Base-by-base conservation (phyloP, 129 eudicot species). In the Artemisia tridentata region DNA sequence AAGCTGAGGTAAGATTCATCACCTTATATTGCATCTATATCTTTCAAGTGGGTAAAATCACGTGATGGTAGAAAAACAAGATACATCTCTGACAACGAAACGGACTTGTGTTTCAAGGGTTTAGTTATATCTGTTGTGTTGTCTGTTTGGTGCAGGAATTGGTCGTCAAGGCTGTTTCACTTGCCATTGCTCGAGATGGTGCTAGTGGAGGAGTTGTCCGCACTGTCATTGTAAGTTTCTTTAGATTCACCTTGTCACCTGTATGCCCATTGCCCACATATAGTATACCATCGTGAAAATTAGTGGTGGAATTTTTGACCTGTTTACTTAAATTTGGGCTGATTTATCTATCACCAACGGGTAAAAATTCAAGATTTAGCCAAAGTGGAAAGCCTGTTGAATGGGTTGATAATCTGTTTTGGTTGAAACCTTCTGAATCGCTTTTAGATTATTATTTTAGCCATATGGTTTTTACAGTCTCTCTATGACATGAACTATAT, bases 121-220 rank as follows among this genome's bases (percentile, higher is more conserved):
- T 6, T 19, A 63, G 6, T 52, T n/a, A 12, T 59, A 47, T 3
- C n/a, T 34, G 6, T 53, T 31, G 60, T 34, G 6, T 53, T 31
- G 60, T 23, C 64, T 77, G 63, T 52, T 69, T 63, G 8, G 18
- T 62, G 71, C 88, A 88, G 98, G 68, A 81, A 86, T 67, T 92
- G 73, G 98, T 92, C 52, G 96, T 88, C 7, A 86, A 92, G 84
- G 96, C 98, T 21, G 98, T 92, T 52, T 92, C 98, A 74, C 98
- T 92, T 67, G 98, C 98, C 45, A 92, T 92, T 65, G 98, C 98
- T 63, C 89, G 98, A 25, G 98, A 92, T 83, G 98, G 98, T 72
- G 98, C 98, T 53, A 92, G 98, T 73, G 98, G 98, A 27, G 98
- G 98, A 18, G 98, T 92, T 68, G 91, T 92, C 57, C 91, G 98